These are phyloP conservation scores for Tilletia walkeri DNA, from an alignment of 1,284 basidiomycete genomes.

Conservation along the genomic window DNA sequence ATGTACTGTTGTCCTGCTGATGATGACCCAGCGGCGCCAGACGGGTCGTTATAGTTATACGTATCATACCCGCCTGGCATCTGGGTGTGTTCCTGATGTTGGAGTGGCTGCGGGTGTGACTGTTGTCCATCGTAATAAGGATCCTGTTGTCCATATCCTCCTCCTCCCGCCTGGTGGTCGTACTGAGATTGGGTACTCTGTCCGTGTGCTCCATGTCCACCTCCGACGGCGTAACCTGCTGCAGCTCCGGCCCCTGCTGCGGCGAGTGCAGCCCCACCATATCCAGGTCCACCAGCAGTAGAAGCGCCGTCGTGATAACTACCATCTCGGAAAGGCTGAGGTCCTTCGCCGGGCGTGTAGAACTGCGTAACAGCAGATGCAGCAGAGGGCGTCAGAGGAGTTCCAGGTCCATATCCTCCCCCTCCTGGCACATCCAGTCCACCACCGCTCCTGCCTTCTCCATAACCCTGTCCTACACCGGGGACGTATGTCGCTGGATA, in stretches of 20 bases:
- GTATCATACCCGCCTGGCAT: not conserved
- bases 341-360: constrained; percentile 38
- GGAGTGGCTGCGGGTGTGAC: not conserved
- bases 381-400: not conserved
- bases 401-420: not conserved
- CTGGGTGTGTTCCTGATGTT: not conserved
- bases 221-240: not conserved
- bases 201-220: constrained; percentile 3
- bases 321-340: constrained; percentile 43
- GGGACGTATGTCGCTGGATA: constrained; percentile 23
- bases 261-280: not conserved
- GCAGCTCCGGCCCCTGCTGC: not conserved
- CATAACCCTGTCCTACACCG: constrained; percentile 42
- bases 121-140: not conserved
- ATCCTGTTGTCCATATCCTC: too few species aligned
- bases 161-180: too few species aligned
- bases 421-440: not conserved
- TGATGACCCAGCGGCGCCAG: not conserved
- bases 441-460: constrained; percentile 21
- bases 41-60: not conserved
- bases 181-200: not conserved
- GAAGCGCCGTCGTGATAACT: not conserved
- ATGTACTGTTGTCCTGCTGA: not conserved
- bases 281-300: not conserved
- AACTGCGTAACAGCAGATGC: constrained; percentile 19